Conservation (phyloP, 2,329 filamentous ascomycete species). For the Pseudogymnoascus sp. region DNA sequence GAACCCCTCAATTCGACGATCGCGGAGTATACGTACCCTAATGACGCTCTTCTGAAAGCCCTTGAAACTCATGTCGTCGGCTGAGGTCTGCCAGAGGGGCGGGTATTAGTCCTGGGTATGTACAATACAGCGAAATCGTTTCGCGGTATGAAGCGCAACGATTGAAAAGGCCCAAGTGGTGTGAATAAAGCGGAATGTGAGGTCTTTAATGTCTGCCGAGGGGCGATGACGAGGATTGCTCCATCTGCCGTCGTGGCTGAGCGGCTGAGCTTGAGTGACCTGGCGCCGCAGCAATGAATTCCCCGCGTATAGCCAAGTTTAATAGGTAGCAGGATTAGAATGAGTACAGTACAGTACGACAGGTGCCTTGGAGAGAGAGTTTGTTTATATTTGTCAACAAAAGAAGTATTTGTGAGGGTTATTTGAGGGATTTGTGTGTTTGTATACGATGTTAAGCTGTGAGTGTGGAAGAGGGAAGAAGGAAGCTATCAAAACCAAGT, state of each 20-base stretch:
- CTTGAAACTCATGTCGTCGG: conserved; percentile 78
- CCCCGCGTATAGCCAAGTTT: conserved; percentile 1
- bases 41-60: conserved; percentile 85
- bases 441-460: conserved; percentile 1
- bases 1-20: neutral
- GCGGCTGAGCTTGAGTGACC: conserved; percentile 5
- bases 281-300: neutral
- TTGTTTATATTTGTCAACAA: conserved; percentile 1
- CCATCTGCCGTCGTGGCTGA: conserved; percentile 20
- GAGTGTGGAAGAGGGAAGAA: neutral
- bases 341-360: neutral
- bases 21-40: conserved; percentile 51
- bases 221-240: conserved; percentile 23
- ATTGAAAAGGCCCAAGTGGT: neutral
- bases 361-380: neutral
- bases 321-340: neutral
- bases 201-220: conserved; percentile 3
- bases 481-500: neutral
- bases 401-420: neutral
- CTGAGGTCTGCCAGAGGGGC: conserved; percentile 1
- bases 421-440: neutral
- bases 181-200: neutral
- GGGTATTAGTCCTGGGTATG: neutral
- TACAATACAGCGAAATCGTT: conserved; percentile 1
- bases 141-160: neutral